Evolutionary conservation across 495 filamentous ascomycete genomes (phyloP).

Genomic region (Aspergillus affinis): DNA sequence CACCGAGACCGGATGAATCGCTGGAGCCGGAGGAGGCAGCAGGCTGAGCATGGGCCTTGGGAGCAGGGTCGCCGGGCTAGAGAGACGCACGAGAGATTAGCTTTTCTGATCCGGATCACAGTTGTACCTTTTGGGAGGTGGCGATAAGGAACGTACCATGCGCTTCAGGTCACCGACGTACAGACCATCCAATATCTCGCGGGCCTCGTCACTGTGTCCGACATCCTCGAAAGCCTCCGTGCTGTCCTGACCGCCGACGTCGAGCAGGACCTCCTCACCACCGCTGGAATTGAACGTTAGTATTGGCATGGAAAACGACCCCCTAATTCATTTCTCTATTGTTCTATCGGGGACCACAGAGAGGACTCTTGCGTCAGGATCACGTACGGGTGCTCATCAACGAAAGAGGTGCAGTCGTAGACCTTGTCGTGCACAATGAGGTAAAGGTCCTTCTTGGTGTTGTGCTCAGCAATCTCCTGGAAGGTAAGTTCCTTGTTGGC

Average conservation of each 20-base stretch:
- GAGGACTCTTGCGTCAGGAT: neutral
- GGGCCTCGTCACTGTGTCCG: conserved; percentile 97
- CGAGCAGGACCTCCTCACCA: conserved; percentile 96
- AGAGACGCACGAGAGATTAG: conserved; percentile 5
- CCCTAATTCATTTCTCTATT: neutral
- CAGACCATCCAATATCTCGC: conserved; percentile 83
- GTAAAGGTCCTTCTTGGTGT: conserved; percentile 93
- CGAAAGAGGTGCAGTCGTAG: conserved; percentile 83
- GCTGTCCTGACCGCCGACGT: conserved; percentile 94
- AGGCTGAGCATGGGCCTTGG: conserved; percentile 57
- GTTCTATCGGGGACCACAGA: neutral
- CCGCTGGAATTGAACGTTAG: conserved; percentile 57
- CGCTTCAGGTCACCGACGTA: conserved; percentile 82
- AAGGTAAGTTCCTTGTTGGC: conserved; percentile 72
- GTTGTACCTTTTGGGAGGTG: conserved; percentile 9
- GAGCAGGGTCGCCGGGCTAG: conserved; percentile 82
- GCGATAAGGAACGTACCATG: conserved; percentile 58
- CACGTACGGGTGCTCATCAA: conserved; percentile 99
- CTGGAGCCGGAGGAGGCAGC: conserved; percentile 47
- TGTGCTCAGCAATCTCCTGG: conserved; percentile 81
- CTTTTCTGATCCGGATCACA: conserved; percentile 7
- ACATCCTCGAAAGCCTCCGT: conserved; percentile 99
- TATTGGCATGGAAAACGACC: neutral
- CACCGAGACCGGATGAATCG: conserved; percentile 57
- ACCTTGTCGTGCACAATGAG: conserved; percentile 94